These are phyloP conservation scores for Calonectria montana DNA, from an alignment of 2,329 filamentous ascomycete genomes.

Conservation along the genomic window DNA sequence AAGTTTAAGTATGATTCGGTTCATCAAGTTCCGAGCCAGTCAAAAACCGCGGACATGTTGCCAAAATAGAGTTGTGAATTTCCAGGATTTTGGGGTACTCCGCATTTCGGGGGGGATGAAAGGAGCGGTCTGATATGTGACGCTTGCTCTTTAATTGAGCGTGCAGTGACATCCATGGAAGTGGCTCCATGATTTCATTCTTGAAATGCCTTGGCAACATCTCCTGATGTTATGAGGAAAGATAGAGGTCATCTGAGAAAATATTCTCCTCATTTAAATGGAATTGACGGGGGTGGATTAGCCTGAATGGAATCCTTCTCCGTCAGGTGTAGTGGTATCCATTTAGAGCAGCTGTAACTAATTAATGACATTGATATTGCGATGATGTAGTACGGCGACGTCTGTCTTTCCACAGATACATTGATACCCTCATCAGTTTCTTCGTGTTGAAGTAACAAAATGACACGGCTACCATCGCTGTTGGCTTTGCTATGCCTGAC, in stretches of 20 bases:
- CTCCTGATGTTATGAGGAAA: background rate
- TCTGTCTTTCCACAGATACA: background rate
- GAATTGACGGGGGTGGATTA: background rate
- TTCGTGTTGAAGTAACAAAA: background rate
- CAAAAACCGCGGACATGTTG: too few relatives aligned
- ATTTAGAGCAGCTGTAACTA: background rate
- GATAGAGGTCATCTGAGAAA: background rate
- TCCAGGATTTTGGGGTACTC: background rate
- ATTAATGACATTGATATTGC: background rate
- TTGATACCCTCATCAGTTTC: background rate
- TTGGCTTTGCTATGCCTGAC: background rate
- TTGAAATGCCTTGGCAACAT: background rate
- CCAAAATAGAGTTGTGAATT: too few relatives aligned
- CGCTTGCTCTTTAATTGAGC: background rate
- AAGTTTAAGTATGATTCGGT: background rate
- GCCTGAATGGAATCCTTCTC: background rate
- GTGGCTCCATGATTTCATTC: background rate
- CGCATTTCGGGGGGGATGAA: background rate
- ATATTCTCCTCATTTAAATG: background rate
- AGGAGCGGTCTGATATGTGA: background rate
- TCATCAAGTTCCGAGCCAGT: background rate
- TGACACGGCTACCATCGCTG: background rate
- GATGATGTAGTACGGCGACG: too few relatives aligned
- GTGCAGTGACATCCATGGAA: background rate
- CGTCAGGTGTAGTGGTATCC: background rate